A percentile compares a stretch with the other conserved stretches of the same genome.
phyloP scores from a whole-genome alignment of 257 asterid species.

The Solanum medicagineum region DNA sequence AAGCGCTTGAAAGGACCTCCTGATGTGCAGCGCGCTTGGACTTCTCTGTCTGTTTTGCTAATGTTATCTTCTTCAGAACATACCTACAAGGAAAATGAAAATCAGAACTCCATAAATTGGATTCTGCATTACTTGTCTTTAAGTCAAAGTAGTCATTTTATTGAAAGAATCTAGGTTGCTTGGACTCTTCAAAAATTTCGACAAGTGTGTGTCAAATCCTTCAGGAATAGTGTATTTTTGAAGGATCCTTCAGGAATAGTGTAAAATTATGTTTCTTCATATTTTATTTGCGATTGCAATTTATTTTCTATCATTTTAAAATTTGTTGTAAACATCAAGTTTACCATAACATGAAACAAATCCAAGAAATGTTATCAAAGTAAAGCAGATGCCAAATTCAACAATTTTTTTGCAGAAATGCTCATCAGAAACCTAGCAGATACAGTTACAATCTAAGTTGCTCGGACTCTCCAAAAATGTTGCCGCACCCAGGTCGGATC shows the following conservation, averaged over 20 bases:
- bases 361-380: neutral
- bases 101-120: neutral
- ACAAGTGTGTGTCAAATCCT: too few relatives aligned
- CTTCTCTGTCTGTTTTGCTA: slow-evolving; percentile 70
- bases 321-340: too few relatives aligned
- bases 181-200: too few relatives aligned
- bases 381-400: neutral
- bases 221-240: too few relatives aligned
- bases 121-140: neutral
- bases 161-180: neutral
- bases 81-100: slow-evolving; percentile 32
- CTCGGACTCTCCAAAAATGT: too few relatives aligned
- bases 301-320: too few relatives aligned
- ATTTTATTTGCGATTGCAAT: too few relatives aligned
- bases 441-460: neutral
- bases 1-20: slow-evolving; percentile 44
- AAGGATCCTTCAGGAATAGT: too few relatives aligned
- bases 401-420: neutral
- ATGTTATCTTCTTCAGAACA: slow-evolving; percentile 70
- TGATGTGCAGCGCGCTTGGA: slow-evolving; percentile 60
- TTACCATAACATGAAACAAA: neutral
- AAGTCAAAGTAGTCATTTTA: neutral
- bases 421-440: neutral
- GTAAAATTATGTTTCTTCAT: too few relatives aligned
- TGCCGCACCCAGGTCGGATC: too few relatives aligned